A percentile compares a stretch with the other conserved stretches of the same genome.
Evolutionary conservation across 306 rosid genomes (phyloP).

Genomic region (Potentilla sterilis): DNA sequence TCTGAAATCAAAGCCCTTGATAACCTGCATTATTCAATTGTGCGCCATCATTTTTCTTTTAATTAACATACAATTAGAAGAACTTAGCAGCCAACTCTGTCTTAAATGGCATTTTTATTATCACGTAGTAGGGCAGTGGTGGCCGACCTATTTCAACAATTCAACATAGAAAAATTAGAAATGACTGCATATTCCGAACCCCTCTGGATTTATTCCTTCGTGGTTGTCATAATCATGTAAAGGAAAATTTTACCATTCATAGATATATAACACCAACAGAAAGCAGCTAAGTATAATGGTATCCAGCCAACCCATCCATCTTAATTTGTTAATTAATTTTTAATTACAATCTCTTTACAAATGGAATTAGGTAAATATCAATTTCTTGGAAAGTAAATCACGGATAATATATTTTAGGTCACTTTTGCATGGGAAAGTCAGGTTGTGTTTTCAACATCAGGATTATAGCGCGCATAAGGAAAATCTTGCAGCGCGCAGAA

Average conservation of each 20-base stretch:
- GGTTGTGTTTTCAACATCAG: constrained; percentile 5
- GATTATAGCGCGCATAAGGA: not conserved
- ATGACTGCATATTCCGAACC: constrained; percentile 29
- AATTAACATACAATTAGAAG: not conserved
- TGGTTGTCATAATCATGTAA: constrained; percentile 46
- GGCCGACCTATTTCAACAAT: constrained; percentile 18
- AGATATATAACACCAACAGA: not conserved
- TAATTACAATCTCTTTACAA: not conserved
- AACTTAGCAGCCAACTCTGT: constrained; percentile 24
- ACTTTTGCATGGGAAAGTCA: not conserved
- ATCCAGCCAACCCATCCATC: constrained; percentile 10
- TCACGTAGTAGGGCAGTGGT: constrained; percentile 19
- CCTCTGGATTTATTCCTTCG: constrained; percentile 33
- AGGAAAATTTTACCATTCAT: constrained; percentile 22
- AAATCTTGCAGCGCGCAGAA: not conserved
- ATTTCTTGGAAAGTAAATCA: not conserved
- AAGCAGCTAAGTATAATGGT: constrained; percentile 16
- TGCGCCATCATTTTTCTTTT: constrained; percentile 29
- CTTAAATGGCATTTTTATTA: not conserved
- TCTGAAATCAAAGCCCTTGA: not conserved
- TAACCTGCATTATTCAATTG: constrained; percentile 9
- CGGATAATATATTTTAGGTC: not conserved
- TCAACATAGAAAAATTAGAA: not conserved
- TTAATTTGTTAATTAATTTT: not conserved
- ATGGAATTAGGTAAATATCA: not conserved